A percentile compares a stretch with the other conserved stretches of the same genome.
These are phyloP conservation scores for Arachis hypogaea DNA, from an alignment of 306 rosid genomes.

Conservation along the genomic window DNA sequence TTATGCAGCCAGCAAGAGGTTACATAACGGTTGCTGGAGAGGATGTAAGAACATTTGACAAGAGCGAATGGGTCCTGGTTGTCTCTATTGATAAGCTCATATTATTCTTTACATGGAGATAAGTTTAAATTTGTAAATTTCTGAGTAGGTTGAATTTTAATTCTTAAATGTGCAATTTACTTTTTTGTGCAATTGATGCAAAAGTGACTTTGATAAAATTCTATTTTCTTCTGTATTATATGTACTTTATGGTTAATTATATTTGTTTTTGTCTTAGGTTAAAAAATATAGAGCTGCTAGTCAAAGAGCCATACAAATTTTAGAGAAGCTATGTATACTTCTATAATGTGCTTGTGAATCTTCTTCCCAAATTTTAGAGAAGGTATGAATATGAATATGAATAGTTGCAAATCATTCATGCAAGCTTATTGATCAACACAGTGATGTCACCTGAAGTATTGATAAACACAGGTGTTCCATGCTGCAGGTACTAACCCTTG, in stretches of 20 bases:
- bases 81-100: constrained; percentile 51
- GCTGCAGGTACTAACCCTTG: constrained; percentile 80
- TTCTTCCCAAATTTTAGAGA: too few species aligned
- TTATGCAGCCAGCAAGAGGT: constrained; percentile 79
- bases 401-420: too few species aligned
- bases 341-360: not conserved
- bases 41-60: constrained; percentile 90
- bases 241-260: not conserved
- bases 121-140: not conserved
- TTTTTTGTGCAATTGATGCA: not conserved
- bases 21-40: constrained; percentile 86
- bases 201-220: not conserved
- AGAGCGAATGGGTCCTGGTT: constrained; percentile 90
- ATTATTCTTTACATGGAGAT: not conserved
- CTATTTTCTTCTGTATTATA: constrained; percentile 18
- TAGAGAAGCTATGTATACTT: constrained; percentile 69
- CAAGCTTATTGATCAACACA: too few species aligned
- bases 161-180: not conserved
- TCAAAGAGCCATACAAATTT: constrained; percentile 64
- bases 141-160: not conserved
- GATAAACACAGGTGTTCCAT: constrained; percentile 84
- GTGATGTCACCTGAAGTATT: constrained; percentile 67
- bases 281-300: constrained; percentile 71
- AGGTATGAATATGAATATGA: too few species aligned
- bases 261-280: constrained; percentile 49